phyloP scores from a whole-genome alignment of 257 asterid genomes.

The Primulina huaijiensis region DNA sequence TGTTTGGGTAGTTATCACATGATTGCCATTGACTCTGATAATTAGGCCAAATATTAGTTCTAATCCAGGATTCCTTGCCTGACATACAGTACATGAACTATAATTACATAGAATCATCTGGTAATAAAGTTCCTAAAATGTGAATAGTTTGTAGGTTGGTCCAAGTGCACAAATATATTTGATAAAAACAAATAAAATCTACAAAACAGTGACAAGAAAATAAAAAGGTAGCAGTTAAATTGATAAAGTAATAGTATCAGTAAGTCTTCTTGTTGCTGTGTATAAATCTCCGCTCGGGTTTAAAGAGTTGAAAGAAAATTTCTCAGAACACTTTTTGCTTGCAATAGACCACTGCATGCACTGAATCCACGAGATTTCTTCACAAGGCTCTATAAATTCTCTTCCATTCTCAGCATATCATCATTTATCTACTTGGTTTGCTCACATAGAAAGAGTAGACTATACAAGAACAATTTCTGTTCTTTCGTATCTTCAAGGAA shows the following conservation, averaged over 20 bases:
- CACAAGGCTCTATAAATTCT: background rate
- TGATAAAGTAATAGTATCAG: background rate
- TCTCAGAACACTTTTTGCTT: background rate
- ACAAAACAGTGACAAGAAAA: constrained; percentile 11
- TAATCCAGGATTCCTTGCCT: constrained; percentile 2
- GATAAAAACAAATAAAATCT: constrained; percentile 19
- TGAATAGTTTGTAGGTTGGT: constrained; percentile 21
- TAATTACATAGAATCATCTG: constrained; percentile 28
- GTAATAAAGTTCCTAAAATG: constrained; percentile 27
- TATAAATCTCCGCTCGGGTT: background rate
- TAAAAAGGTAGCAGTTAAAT: constrained; percentile 10
- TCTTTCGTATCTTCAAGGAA: background rate
- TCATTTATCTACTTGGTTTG: background rate
- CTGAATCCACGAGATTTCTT: background rate
- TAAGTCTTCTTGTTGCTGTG: background rate
- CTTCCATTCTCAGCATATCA: background rate
- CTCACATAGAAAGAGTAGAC: background rate
- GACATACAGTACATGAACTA: background rate
- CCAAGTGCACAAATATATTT: constrained; percentile 22
- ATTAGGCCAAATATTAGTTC: constrained; percentile 12
- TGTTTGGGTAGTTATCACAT: constrained; percentile 10
- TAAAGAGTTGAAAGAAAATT: background rate
- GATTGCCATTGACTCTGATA: constrained; percentile 10
- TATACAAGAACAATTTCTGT: too few species aligned
- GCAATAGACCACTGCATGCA: background rate